Evolutionary conservation across 2,329 filamentous ascomycete genomes (phyloP), one percentile per base, ranked within the genome.

Genomic region (Elsinoe perseae): DNA sequence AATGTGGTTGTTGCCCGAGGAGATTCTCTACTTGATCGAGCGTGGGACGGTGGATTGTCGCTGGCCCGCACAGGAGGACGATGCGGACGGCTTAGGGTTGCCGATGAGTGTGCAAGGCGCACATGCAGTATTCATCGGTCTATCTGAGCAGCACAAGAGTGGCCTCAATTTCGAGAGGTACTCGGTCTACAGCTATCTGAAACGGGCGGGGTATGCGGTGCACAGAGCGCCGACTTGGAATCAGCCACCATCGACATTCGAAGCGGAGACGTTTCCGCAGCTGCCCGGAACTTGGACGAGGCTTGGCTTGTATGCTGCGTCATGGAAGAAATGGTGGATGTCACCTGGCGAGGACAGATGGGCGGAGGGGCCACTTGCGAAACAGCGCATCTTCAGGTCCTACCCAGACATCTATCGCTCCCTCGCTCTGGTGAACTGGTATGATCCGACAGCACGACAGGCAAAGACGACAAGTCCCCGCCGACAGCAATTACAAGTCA

Each of bases 61-160:
- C 76, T 96, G 89, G 88, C 89, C 89, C 9, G 62, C 61, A 0
- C 58, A 62, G 1, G 58, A 58, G 20, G 66, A 64, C 3, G 64
- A 60, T 14, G 63, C 64, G 10, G 77, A 79, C 57, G 80, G 83
- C 5, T 73, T 78, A 3, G 86, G 86, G 0, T 70, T 93, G n/a
- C 90, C 92, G 0, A 84, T 98, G 76, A 95, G 88, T 70, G 73
- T 97, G 36, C 89, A 97, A 69, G 91, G 87, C 4, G 90, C 90
- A 0, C 97, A 97, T 74, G 82, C 91, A 4, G 80, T 89, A 20
- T 83, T 95, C 54, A 80, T 95, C 61, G 89, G 89, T 1, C 75
- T 80, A 21, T 85, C 88, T 48, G 79, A 75, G 4, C 79, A 83
- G 1, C 61, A 65, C 14, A 61, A 56, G 12, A 67, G 67, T 2